Evolutionary conservation across 179 eudicot genomes (phyloP).

Genomic region (Silene coronaria): DNA sequence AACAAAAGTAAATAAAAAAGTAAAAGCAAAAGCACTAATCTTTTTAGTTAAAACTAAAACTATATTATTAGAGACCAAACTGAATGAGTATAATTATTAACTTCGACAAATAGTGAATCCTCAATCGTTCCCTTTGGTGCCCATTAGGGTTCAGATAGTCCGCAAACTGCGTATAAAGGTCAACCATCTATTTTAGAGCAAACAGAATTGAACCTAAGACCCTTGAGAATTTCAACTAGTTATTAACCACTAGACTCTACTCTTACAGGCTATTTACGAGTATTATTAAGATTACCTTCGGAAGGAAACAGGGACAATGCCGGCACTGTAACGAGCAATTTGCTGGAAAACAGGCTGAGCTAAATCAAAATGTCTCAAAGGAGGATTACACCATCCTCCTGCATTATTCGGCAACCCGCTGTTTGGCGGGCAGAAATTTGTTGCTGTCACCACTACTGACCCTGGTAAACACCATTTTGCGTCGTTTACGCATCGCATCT

Average conservation of each 20-base stretch:
- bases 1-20: conserved; percentile 2
- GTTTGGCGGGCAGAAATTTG: conserved; percentile 55
- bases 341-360: conserved; percentile 41
- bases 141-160: no score
- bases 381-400: conserved; percentile 59
- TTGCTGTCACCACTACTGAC: conserved; percentile 41
- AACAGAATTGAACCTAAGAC: no score
- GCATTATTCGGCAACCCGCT: conserved; percentile 38
- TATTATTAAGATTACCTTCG: conserved; percentile 21
- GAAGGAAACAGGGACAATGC: conserved; percentile 47
- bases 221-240: no score
- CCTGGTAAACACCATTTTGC: conserved; percentile 37
- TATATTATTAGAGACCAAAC: neutral
- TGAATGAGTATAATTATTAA: no score
- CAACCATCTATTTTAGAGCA: no score
- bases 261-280: no score
- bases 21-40: neutral
- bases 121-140: no score
- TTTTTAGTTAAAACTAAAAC: neutral
- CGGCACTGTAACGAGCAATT: conserved; percentile 42
- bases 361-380: conserved; percentile 32
- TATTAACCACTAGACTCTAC: no score
- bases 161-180: no score
- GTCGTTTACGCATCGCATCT: conserved; percentile 38
- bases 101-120: no score